Percentiles rank a stretch among this genome's conserved stretches.
Evolutionary conservation across 345 rosid species (phyloP).

Genomic region (Populus ilicifolia): DNA sequence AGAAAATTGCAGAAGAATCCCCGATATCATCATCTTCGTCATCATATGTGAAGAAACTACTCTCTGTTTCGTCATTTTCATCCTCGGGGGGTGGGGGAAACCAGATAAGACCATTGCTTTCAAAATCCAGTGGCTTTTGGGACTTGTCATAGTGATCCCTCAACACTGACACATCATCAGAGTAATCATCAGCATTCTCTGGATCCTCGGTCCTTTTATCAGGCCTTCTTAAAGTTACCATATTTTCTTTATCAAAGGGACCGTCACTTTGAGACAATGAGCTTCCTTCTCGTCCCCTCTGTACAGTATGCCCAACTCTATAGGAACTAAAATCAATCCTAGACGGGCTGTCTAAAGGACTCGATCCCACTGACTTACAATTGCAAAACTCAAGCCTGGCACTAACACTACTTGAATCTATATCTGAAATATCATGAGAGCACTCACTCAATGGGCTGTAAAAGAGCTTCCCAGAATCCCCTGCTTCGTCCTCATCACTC

Average conservation of each 20-base stretch:
- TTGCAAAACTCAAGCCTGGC: conserved; percentile 66
- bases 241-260: conserved; percentile 51
- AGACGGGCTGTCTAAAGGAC: conserved; percentile 86
- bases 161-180: conserved; percentile 33
- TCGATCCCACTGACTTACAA: conserved; percentile 69
- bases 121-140: conserved; percentile 71
- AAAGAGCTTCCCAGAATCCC: conserved; percentile 51
- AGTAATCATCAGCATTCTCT: conserved; percentile 46
- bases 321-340: conserved; percentile 73
- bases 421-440: conserved; percentile 57
- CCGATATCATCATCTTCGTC: conserved; percentile 88
- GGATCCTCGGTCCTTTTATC: conserved; percentile 40
- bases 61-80: conserved; percentile 73
- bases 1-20: conserved; percentile 65
- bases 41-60: conserved; percentile 63
- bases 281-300: conserved; percentile 58
- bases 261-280: conserved; percentile 40
- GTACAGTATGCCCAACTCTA: conserved; percentile 72
- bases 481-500: conserved; percentile 76
- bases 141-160: conserved; percentile 37
- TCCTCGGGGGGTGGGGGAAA: conserved; percentile 87
- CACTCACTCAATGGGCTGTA: conserved; percentile 63
- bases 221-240: conserved; percentile 56
- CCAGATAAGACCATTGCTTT: conserved; percentile 81
- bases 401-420: conserved; percentile 80